Conservation (phyloP, 805 yeast genomes). For the Ogataea degrootiae region DNA sequence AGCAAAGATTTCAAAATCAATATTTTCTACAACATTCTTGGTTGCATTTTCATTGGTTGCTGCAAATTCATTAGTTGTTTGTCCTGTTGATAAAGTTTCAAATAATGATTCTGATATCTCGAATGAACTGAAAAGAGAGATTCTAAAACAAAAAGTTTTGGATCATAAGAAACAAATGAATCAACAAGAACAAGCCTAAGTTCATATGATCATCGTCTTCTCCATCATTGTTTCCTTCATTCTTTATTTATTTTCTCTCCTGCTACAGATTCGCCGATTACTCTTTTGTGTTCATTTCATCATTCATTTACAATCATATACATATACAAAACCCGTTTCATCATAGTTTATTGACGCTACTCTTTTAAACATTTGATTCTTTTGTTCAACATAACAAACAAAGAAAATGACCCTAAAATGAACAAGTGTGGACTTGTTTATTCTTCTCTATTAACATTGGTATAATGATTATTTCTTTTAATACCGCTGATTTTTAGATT, state of each 20-base stretch:
- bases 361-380: no score
- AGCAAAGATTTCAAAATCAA: constrained; percentile 53
- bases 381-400: not conserved
- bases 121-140: constrained; percentile 16
- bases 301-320: not conserved
- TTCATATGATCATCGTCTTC: no score
- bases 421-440: constrained; percentile 1
- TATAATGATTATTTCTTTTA: no score
- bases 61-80: constrained; percentile 32
- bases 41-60: constrained; percentile 53
- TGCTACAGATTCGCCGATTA: no score
- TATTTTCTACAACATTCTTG: constrained; percentile 71
- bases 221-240: no score
- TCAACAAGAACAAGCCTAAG: not conserved
- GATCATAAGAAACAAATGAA: not conserved
- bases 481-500: no score
- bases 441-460: not conserved
- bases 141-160: constrained; percentile 5
- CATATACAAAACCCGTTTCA: not conserved
- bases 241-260: no score
- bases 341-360: no score
- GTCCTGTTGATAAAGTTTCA: constrained; percentile 41
- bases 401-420: not conserved
- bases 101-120: constrained; percentile 27
- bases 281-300: no score